These are phyloP conservation scores for Colletotrichum spaethianum DNA, from an alignment of 2,329 filamentous ascomycete species.

Conservation along the genomic window DNA sequence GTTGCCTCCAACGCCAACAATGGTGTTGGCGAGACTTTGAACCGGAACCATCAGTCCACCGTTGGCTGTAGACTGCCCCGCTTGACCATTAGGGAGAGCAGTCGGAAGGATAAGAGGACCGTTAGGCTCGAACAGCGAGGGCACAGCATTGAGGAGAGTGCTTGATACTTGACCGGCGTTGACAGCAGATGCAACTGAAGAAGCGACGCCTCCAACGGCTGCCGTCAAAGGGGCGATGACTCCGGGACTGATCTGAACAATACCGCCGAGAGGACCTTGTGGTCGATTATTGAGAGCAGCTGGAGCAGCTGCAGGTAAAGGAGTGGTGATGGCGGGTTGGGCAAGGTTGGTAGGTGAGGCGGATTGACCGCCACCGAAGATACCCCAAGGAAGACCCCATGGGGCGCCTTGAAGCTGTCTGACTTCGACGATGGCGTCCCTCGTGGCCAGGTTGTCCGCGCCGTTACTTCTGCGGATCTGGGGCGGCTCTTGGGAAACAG, in stretches of 20 bases:
- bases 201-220: background rate
- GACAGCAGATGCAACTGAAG: too few species aligned
- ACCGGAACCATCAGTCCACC: slow-evolving; percentile 1
- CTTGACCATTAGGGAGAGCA: background rate
- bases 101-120: background rate
- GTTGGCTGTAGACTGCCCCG: background rate
- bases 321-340: slow-evolving; percentile 16
- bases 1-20: background rate
- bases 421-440: background rate
- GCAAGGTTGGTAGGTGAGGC: background rate
- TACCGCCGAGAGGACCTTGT: slow-evolving; percentile 9
- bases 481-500: slow-evolving; percentile 11
- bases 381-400: slow-evolving; percentile 12
- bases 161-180: background rate
- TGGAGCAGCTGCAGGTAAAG: slow-evolving; percentile 12
- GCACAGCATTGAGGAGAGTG: background rate
- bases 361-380: slow-evolving; percentile 21
- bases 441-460: background rate
- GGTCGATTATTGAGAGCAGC: background rate
- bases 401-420: slow-evolving; percentile 31
- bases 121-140: background rate
- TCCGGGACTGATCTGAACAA: background rate
- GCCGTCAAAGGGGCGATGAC: slow-evolving; percentile 6
- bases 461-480: background rate
- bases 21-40: background rate